Evolutionary conservation across 2,329 filamentous ascomycete genomes (phyloP), one percentile per base, ranked within the genome.

Genomic region (Colletotrichum cereale): DNA sequence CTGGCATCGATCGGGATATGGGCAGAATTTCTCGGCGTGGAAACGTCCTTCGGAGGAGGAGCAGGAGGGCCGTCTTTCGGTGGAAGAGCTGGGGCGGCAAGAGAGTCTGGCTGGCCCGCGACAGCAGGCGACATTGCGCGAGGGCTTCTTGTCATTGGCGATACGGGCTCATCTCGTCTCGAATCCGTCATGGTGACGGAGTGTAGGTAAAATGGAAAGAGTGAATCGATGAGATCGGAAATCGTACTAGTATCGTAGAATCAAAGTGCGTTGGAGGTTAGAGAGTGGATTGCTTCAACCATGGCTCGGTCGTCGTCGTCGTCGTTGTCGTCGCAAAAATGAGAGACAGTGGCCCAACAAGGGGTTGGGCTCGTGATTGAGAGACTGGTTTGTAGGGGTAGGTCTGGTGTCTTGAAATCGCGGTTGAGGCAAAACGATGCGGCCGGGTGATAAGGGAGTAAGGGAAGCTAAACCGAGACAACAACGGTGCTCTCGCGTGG

Each of bases 141-240:
- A 53, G 69, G 62, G 50, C 66, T 72, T 52, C 60, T 60, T 52
- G 75, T 74, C 73, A 75, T 72, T 55, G 77, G 75, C 50, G 76
- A 78, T 58, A 77, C 66, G 14, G 76, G 77, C 8, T 75, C 75
- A 67, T 77, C 75, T 67, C 73, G 71, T 58, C 61, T 66, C 47
- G 44, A 34, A 50, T 68, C 70, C 36, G 71, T 68, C 73, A 73
- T 73, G 5, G 48, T 67, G 74, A 58, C 65, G 42, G 38, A 29
- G 31, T 14, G 16, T 38, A 12, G 44, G 26, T 42, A 44, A 50
- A 58, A n/a, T 40, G 31, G 44, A 34, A 44, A 24, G 36, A 31
- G 12, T 42, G 36, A 53, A 18, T 26, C 18, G n/a, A 31, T 21
- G 26, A 24, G 60, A 36, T 63, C 8, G 65, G 29, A 24, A 31